Base-by-base conservation (phyloP, 108 stramenopile species). In the Pseudonitzschia multiseries region DNA sequence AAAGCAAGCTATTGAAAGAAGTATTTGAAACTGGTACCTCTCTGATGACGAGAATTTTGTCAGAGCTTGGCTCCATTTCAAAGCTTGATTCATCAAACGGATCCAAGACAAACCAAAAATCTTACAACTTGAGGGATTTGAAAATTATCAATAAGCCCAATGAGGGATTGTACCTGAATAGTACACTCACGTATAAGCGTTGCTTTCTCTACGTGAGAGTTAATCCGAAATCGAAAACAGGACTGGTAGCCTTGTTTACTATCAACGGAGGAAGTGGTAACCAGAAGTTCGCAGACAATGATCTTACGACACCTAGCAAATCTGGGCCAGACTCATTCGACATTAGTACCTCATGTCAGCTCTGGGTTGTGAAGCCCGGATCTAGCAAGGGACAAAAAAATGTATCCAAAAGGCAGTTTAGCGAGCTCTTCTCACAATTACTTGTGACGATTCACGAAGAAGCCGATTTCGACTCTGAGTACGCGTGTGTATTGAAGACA, bases 1-100 rank as follows among this genome's bases (percentile, higher is more conserved):
- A 79, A 60, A 74, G 86, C 28, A 59, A 62, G 40, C 68, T 88
- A 29, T 75, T 97, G 48, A 82, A 91, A 41, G 90, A 87, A 27
- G 91, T 97, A 24, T 99, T 93, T 76, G 97, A 97, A 76, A 83
- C 87, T 63, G 84, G 88, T 27, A 83, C 90, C 3, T 96, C 97
- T 18, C 78, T 96, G 51, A 74, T 90, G 70, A 83, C 88, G 61
- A 80, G 87, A 20, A 89, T 91, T 27, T 51, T 97, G 73, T 83
- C 84, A 33, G 84, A 92, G 62, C 76, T 97, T 13, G 98, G 98
- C 22, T 93, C 89, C 60, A 78, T 98, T 43, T 88, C 90, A 15
- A 86, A 57, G 57, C 41, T 77, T 68, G 56, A 27, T 15, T 31
- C 56, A 64, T 72, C 48, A 69, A 57, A 44, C 17, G 31, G 68